These are phyloP conservation scores for Mycotypha africana DNA, from an alignment of 371 early-diverging fungal species.

Conservation along the genomic window DNA sequence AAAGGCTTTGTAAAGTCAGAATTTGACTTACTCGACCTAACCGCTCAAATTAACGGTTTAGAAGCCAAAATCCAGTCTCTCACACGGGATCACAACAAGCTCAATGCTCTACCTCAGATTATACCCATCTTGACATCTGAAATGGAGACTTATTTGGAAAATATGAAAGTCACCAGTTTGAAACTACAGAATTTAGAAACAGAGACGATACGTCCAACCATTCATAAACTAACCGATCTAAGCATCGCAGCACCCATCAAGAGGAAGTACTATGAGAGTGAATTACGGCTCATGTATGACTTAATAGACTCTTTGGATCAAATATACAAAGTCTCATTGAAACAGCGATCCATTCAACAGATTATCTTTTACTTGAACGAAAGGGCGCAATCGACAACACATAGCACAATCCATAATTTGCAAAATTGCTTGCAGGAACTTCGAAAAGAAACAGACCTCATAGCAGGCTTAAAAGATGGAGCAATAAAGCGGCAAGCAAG, in stretches of 20 bases:
- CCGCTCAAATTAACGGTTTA: constrained; percentile 13
- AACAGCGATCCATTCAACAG: constrained; percentile 12
- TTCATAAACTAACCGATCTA: background rate
- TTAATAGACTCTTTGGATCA: background rate
- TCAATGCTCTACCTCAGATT: constrained; percentile 13
- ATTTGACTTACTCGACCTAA: constrained; percentile 11
- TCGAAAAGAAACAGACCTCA: no score
- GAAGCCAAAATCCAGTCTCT: constrained; percentile 5
- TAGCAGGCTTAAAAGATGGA: no score
- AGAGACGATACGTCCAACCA: constrained; percentile 2
- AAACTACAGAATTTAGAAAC: constrained; percentile 4
- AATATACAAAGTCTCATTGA: background rate
- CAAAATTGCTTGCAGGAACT: no score
- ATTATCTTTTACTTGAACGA: background rate
- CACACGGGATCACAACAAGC: constrained; percentile 2
- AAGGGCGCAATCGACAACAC: background rate
- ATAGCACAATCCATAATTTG: no score
- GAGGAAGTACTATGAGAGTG: background rate
- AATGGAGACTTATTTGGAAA: constrained; percentile 1
- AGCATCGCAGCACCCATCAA: background rate
- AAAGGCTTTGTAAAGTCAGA: constrained; percentile 1
- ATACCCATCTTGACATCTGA: constrained; percentile 10
- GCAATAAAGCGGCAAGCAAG: no score
- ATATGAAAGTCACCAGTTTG: constrained; percentile 2
- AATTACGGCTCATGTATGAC: background rate